Evolutionary conservation across 73 alveolate species (phyloP), one percentile per base, ranked within the genome.

Genomic region (Vitrella brassicaformis): DNA sequence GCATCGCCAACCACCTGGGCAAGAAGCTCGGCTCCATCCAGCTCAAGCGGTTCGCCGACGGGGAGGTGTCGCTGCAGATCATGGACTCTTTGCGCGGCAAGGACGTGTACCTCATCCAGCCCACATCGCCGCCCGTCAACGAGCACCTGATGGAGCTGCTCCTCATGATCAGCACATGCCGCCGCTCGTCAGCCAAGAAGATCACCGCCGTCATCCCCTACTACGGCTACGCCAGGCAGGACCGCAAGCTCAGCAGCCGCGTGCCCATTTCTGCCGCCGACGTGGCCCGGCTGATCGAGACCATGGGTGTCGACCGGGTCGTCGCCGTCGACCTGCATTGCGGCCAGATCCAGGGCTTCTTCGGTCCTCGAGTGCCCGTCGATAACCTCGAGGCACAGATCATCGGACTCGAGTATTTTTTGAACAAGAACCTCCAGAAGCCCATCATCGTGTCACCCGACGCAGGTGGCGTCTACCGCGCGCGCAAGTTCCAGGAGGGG

Each of bases 91-190:
- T 92, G 29, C 56, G 95, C 81, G 98, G 98, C 25, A 92, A 90
- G 75, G 94, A 94, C 73, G 82, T 88, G 46, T 92, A 81, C 83
- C 84, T 94, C 30, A 80, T 90, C 39, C 87, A 94, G 74, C 89
- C 98, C 22, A 94, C 97, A 7, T 91, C 94, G 72, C 88, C 96
- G 26, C 98, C 98, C 22, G 98, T 94, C 10, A 94, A 94, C 84
- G 98, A 94, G 67, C 90, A 86, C 81, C 81, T 94, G 22, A 88
- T 94, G 97, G 98, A 94, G 79, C 87, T 94, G 68, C 72, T 94
- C 26, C 85, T 94, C 66, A 85, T 90, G 80, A 92, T 94, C 28
- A 80, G 94, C 56, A 90, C 98, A 0, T 76, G 82, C 68, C 91
- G 94, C 71, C 84, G 98, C 79, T 92, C 98, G 10, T 88, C 95